Conservation (phyloP, 2,329 filamentous ascomycete genomes). For the Pochonia chlamydosporia region DNA sequence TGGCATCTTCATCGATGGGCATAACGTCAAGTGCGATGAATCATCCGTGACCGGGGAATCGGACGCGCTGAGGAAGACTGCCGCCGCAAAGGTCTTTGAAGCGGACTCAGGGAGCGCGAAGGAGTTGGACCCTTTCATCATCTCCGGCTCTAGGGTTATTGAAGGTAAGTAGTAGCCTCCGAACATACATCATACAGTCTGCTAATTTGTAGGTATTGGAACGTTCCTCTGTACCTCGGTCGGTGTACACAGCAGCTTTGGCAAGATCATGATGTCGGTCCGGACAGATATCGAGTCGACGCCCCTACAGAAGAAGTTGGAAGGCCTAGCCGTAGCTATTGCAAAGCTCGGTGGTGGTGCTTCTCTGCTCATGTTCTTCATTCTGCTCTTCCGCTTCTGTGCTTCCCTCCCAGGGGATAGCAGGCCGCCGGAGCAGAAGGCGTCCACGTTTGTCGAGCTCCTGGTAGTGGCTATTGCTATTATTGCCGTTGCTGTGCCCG, state of each 20-base stretch:
- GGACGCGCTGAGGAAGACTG: conserved; percentile 62
- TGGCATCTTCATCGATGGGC: conserved; percentile 57
- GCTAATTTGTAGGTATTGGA: conserved; percentile 35
- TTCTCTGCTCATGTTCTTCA: conserved; percentile 67
- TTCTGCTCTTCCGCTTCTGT: conserved; percentile 73
- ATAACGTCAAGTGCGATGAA: conserved; percentile 58
- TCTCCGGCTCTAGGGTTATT: conserved; percentile 47
- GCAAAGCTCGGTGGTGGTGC: conserved; percentile 52
- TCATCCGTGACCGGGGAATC: conserved; percentile 70
- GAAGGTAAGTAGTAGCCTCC: conserved; percentile 20
- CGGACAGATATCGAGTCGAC: conserved; percentile 45
- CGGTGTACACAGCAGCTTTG: conserved; percentile 49
- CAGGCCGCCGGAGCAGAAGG: conserved; percentile 48
- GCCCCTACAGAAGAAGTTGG: conserved; percentile 49
- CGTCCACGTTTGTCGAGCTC: conserved; percentile 52
- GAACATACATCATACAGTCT: not conserved
- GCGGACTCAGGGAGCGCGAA: not conserved
- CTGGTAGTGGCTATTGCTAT: conserved; percentile 61
- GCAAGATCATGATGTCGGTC: conserved; percentile 50
- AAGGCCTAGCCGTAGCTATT: conserved; percentile 25
- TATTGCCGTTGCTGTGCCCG: conserved; percentile 61
- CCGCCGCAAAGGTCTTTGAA: conserved; percentile 31
- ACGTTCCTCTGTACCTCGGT: conserved; percentile 51
- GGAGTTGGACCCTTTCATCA: conserved; percentile 60
- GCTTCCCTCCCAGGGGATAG: conserved; percentile 50